A percentile compares a stretch with the other conserved stretches of the same genome.
These are phyloP conservation scores for Sphagnum magellanicum DNA, from an alignment of 228 moss, liverwort and hornwort species.

Conservation along the genomic window DNA sequence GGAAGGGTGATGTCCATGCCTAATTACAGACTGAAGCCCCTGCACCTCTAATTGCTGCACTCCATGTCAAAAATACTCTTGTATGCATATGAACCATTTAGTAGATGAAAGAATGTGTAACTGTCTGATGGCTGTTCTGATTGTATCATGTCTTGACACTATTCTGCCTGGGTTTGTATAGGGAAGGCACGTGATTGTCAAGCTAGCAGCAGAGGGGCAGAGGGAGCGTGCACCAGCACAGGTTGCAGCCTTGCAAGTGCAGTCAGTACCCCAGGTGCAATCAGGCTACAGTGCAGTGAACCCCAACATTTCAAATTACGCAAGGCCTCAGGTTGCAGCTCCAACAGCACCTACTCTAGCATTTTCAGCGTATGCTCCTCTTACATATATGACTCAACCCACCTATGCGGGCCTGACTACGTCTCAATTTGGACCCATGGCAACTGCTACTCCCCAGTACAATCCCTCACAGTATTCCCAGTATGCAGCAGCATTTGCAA, in stretches of 20 bases:
- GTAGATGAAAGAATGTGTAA: background rate
- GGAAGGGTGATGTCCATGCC: background rate
- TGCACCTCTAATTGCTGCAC: background rate
- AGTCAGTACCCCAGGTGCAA: slow-evolving; percentile 70
- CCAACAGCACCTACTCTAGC: slow-evolving; percentile 61
- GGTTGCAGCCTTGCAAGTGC: slow-evolving; percentile 50
- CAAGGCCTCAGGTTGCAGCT: slow-evolving; percentile 75
- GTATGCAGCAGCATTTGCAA: slow-evolving; percentile 59
- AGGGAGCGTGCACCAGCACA: slow-evolving; percentile 72
- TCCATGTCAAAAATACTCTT: background rate
- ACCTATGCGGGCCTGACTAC: slow-evolving; percentile 67
- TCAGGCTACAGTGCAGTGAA: slow-evolving; percentile 62
- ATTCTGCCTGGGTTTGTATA: slow-evolving; percentile 13
- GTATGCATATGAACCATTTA: background rate
- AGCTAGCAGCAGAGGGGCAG: slow-evolving; percentile 94
- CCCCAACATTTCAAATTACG: slow-evolving; percentile 60
- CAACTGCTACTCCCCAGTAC: slow-evolving; percentile 72
- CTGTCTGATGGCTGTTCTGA: too few species aligned
- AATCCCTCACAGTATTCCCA: slow-evolving; percentile 88
- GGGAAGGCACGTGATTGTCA: slow-evolving; percentile 97
- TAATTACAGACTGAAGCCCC: too few species aligned
- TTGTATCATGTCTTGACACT: too few species aligned
- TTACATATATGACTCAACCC: slow-evolving; percentile 62
- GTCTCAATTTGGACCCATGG: slow-evolving; percentile 65
- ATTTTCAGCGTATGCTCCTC: slow-evolving; percentile 65